These are phyloP conservation scores for Podospora bellae-mahoneyi DNA, from an alignment of 495 filamentous ascomycete species.

Conservation along the genomic window DNA sequence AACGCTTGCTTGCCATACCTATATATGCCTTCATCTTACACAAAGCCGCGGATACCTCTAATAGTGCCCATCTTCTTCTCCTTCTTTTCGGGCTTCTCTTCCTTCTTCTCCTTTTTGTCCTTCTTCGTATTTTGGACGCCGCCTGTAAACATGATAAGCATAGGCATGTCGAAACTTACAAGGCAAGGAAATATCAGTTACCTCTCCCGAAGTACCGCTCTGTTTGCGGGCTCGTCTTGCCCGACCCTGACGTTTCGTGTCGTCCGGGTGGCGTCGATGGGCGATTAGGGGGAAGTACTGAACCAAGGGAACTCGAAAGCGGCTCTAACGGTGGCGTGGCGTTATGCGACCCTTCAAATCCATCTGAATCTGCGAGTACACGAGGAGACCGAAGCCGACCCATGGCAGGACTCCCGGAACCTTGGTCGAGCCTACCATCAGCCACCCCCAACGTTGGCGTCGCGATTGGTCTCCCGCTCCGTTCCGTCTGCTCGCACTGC, in stretches of 20 bases:
- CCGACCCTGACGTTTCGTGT: constrained; percentile 14
- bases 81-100: constrained; percentile 48
- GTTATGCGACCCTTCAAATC: constrained; percentile 33
- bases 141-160: constrained; percentile 42
- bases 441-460: not conserved
- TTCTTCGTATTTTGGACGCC: constrained; percentile 58
- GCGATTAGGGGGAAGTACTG: constrained; percentile 13
- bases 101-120: constrained; percentile 51
- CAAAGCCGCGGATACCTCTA: constrained; percentile 52
- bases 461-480: constrained; percentile 3
- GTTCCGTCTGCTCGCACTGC: constrained; percentile 24
- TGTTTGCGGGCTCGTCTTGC: constrained; percentile 40
- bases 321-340: constrained; percentile 37
- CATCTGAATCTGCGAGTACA: not conserved
- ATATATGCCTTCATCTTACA: constrained; percentile 22
- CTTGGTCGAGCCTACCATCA: not conserved
- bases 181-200: constrained; percentile 32
- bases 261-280: constrained; percentile 34
- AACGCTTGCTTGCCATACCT: constrained; percentile 3
- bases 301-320: constrained; percentile 20
- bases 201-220: constrained; percentile 47
- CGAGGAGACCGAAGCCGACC: constrained; percentile 9
- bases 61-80: constrained; percentile 48
- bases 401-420: not conserved
- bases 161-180: constrained; percentile 9